Evolutionary conservation across 345 rosid species (phyloP).

Genomic region (Eucalyptus leucophloia): DNA sequence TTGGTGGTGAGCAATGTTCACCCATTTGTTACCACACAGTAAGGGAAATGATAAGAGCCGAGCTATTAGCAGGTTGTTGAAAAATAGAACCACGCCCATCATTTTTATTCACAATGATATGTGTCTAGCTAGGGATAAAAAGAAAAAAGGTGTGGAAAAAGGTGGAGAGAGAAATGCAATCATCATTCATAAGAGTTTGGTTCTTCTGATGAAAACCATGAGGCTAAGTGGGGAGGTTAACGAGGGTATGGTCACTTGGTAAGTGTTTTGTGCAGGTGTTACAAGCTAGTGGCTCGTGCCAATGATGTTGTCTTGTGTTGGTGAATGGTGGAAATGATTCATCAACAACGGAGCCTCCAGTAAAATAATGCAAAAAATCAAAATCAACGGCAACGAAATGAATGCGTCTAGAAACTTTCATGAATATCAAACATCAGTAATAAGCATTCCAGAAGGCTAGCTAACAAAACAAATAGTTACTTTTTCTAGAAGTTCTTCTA

Average conservation of each 20-base stretch:
- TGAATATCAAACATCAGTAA: background rate
- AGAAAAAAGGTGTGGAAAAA: background rate
- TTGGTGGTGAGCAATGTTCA: constrained; percentile 33
- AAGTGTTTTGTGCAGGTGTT: background rate
- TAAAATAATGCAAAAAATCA: background rate
- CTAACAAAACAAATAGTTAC: background rate
- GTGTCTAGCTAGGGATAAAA: background rate
- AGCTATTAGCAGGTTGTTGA: background rate
- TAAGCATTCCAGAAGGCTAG: background rate
- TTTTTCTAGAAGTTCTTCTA: background rate
- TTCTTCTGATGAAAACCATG: constrained; percentile 1
- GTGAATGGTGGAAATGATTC: constrained; percentile 86
- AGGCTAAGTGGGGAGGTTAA: constrained; percentile 1
- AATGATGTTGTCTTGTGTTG: constrained; percentile 89
- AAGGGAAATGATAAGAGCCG: background rate
- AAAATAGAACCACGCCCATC: background rate
- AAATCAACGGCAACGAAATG: background rate
- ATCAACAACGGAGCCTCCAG: constrained; percentile 36
- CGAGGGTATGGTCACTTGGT: background rate
- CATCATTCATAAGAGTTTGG: background rate
- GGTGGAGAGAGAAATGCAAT: background rate
- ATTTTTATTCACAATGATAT: background rate
- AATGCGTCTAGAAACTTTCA: background rate
- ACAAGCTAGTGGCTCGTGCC: constrained; percentile 37
- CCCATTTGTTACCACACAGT: background rate